Evolutionary conservation across 2,329 filamentous ascomycete species (phyloP), one percentile per base, ranked within the genome.

Genomic region (Diaporthe vaccinii): DNA sequence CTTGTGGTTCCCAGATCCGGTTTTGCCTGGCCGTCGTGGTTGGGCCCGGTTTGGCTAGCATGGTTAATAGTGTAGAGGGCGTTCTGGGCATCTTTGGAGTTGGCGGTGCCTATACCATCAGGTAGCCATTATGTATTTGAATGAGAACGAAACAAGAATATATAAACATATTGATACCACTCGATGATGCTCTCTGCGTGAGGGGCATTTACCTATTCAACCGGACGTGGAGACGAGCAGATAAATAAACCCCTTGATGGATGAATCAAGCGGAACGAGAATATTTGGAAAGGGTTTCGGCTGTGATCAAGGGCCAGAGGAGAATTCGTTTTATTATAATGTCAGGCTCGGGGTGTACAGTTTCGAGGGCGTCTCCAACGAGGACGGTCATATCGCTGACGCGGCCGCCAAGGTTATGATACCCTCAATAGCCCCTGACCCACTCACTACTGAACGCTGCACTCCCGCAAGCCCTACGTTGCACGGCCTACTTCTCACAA

Each of bases 71-170:
- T 55, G 49, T 55, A 69, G 65, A 69, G n/a, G 65, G 65, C 34
- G 65, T 69, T 69, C 49, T n/a, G 65, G 65, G 65, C 49, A 69
- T 69, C 65, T 46, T 69, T 53, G 65, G 65, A 69, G 65, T 69
- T 69, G 49, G 65, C 49, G 65, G 46, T 55, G n/a, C 65, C 65
- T 69, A 69, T 69, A 69, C 49, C 49, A 69, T 55, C 34, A 41
- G 65, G 49, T 51, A 69, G 49, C 46, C 25, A 55, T 53, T 41
- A 41, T 69, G 49, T 31, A 31, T 55, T 69, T 41, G 49, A 55
- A 55, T 55, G 65, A 65, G 25, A 46, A 65, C 34, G 57, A 61
- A 15, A 17, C 34, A 49, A 9, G 15, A 28, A 28, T 12, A 46
- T 65, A 39, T 39, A 39, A 14, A 39, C 4, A 46, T 65, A 49